These are phyloP conservation scores for Trichosporon sp. DNA, from an alignment of 1,284 basidiomycete genomes.

Conservation along the genomic window DNA sequence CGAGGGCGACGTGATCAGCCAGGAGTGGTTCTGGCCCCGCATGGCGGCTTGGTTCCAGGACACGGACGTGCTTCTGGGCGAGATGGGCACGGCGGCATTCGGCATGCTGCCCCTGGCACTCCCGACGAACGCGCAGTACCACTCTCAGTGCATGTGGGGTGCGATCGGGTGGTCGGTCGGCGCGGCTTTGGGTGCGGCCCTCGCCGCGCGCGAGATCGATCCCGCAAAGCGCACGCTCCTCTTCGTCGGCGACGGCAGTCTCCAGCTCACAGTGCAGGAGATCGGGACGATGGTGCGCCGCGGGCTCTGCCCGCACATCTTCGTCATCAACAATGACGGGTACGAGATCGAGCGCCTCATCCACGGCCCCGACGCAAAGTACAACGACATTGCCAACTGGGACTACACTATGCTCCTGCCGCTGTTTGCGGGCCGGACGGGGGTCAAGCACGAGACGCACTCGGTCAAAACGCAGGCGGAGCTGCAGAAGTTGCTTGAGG, in stretches of 20 bases:
- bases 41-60: conserved; percentile 74
- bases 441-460: conserved; percentile 41
- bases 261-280: conserved; percentile 61
- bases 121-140: conserved; percentile 60
- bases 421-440: conserved; percentile 48
- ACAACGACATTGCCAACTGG: conserved; percentile 58
- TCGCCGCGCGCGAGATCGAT: conserved; percentile 71
- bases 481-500: conserved; percentile 61
- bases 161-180: conserved; percentile 62
- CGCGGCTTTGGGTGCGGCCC: conserved; percentile 50
- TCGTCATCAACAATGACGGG: conserved; percentile 83
- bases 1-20: conserved; percentile 61
- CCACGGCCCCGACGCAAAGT: conserved; percentile 53
- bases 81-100: conserved; percentile 71
- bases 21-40: conserved; percentile 84
- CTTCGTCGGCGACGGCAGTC: conserved; percentile 70
- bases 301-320: conserved; percentile 57
- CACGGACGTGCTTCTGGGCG: conserved; percentile 65
- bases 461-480: conserved; percentile 56
- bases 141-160: conserved; percentile 65
- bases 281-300: conserved; percentile 60
- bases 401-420: conserved; percentile 56
- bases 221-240: conserved; percentile 70
- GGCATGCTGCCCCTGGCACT: conserved; percentile 75
- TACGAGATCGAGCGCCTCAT: conserved; percentile 82